Percentiles rank a stretch among this genome's conserved stretches.
Evolutionary conservation across 2,329 filamentous ascomycete species (phyloP).

Genomic region (Botryotinia narcissicola): DNA sequence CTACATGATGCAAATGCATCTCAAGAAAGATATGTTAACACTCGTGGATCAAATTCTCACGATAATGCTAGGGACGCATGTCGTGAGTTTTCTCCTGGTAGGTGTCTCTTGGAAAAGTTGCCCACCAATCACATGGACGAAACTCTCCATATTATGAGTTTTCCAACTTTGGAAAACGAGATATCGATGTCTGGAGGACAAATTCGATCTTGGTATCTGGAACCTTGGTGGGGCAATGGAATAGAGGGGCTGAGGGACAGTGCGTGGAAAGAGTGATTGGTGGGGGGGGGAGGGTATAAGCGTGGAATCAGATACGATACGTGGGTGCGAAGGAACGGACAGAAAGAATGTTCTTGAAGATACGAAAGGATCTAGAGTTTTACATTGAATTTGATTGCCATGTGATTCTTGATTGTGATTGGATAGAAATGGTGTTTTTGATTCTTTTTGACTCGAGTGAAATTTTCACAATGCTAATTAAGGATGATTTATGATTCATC

Average conservation of each 20-base stretch:
- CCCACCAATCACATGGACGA: neutral
- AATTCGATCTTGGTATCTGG: constrained; percentile 1
- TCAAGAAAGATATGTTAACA: neutral
- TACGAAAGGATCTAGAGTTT: neutral
- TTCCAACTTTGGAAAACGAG: neutral
- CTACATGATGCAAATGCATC: constrained; percentile 1
- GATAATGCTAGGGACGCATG: too few relatives aligned
- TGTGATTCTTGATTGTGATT: neutral
- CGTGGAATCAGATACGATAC: neutral
- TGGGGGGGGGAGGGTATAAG: neutral
- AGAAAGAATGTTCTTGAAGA: neutral
- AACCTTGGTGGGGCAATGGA: neutral
- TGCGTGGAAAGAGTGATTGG: neutral
- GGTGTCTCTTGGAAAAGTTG: neutral
- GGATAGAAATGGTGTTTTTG: neutral
- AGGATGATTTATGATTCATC: neutral
- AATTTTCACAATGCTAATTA: neutral
- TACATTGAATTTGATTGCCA: neutral
- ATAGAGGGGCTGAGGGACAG: constrained; percentile 3
- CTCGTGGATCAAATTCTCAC: neutral
- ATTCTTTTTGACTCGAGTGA: neutral
- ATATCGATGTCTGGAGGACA: constrained; percentile 1
- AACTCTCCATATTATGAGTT: neutral
- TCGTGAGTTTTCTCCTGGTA: neutral
- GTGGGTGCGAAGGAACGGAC: neutral